These are phyloP conservation scores for Annulohypoxylon stygium DNA, from an alignment of 495 filamentous ascomycete genomes.

Conservation along the genomic window DNA sequence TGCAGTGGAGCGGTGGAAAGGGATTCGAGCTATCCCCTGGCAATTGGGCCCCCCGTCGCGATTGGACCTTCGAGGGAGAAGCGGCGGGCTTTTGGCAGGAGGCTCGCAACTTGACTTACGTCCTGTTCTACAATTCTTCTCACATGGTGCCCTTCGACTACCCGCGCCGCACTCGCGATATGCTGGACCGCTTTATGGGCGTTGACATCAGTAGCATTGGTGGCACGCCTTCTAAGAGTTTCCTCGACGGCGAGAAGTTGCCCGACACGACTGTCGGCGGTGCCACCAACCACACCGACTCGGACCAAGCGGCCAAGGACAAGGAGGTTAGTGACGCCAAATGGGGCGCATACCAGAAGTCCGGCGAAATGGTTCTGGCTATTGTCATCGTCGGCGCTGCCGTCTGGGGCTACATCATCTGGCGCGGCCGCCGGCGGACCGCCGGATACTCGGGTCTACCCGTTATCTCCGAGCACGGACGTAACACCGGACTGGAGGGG, in stretches of 20 bases:
- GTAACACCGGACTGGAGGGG: slow-evolving; percentile 58
- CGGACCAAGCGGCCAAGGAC: slow-evolving; percentile 76
- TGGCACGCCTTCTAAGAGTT: slow-evolving; percentile 82
- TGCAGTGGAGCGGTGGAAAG: slow-evolving; percentile 90
- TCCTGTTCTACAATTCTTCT: slow-evolving; percentile 92
- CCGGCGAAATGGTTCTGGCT: slow-evolving; percentile 88
- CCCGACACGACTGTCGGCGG: slow-evolving; percentile 88
- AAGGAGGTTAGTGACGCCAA: slow-evolving; percentile 85
- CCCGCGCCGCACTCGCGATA: slow-evolving; percentile 87
- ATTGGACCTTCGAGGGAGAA: slow-evolving; percentile 96
- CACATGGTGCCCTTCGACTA: slow-evolving; percentile 99
- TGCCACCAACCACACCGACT: slow-evolving; percentile 77
- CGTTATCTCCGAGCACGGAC: slow-evolving; percentile 37
- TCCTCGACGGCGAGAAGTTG: slow-evolving; percentile 91
- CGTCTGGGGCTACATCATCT: slow-evolving; percentile 88
- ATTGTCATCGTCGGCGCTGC: slow-evolving; percentile 83
- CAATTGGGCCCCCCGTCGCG: slow-evolving; percentile 87
- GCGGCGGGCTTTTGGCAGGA: slow-evolving; percentile 92
- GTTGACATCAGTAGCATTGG: slow-evolving; percentile 95
- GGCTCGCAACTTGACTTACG: slow-evolving; percentile 94
- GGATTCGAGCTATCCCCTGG: slow-evolving; percentile 93
- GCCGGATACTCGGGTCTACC: slow-evolving; percentile 67
- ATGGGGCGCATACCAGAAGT: slow-evolving; percentile 92
- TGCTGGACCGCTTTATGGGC: slow-evolving; percentile 96
- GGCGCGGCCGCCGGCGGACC: slow-evolving; percentile 75